These are phyloP conservation scores for Pyrenochaeta sp. DNA, from an alignment of 2,329 filamentous ascomycete genomes.

Conservation along the genomic window DNA sequence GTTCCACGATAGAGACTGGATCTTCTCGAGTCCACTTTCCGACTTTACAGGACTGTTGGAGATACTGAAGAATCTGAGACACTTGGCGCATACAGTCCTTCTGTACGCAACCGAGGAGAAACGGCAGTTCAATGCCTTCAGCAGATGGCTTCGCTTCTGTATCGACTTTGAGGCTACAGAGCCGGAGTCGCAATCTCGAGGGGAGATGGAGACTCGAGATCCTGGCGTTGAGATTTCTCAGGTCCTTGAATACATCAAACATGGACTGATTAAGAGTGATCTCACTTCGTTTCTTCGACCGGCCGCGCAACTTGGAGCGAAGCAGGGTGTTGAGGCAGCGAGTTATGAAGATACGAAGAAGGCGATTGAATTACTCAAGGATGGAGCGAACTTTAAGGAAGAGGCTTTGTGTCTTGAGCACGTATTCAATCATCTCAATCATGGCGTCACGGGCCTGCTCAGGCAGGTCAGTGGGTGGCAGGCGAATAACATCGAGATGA, in stretches of 20 bases:
- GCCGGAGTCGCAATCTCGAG: conserved; percentile 62
- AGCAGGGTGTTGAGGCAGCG: conserved; percentile 6
- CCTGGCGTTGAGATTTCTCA: conserved; percentile 75
- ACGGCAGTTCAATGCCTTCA: conserved; percentile 78
- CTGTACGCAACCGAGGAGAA: conserved; percentile 77
- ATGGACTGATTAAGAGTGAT: conserved; percentile 71
- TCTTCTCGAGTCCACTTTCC: conserved; percentile 59
- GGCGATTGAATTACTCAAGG: conserved; percentile 45
- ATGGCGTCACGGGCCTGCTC: conserved; percentile 40
- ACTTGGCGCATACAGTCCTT: conserved; percentile 77
- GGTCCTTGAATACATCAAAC: conserved; percentile 79
- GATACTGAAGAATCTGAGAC: conserved; percentile 74
- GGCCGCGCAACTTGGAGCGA: conserved; percentile 44
- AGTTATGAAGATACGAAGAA: conserved; percentile 45
- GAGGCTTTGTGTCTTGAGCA: conserved; percentile 52
- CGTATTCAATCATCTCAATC: conserved; percentile 40
- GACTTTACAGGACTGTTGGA: conserved; percentile 63
- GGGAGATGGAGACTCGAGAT: conserved; percentile 81
- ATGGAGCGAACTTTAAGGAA: conserved; percentile 53
- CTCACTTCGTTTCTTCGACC: conserved; percentile 65
- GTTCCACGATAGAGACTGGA: conserved; percentile 73
- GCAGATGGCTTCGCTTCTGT: conserved; percentile 81
- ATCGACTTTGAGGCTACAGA: conserved; percentile 79
- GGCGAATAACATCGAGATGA: conserved; percentile 68
- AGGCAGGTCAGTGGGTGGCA: conserved; percentile 55